Base-by-base conservation (phyloP, 306 rosid genomes). In the Herpetospermum pedunculosum region DNA sequence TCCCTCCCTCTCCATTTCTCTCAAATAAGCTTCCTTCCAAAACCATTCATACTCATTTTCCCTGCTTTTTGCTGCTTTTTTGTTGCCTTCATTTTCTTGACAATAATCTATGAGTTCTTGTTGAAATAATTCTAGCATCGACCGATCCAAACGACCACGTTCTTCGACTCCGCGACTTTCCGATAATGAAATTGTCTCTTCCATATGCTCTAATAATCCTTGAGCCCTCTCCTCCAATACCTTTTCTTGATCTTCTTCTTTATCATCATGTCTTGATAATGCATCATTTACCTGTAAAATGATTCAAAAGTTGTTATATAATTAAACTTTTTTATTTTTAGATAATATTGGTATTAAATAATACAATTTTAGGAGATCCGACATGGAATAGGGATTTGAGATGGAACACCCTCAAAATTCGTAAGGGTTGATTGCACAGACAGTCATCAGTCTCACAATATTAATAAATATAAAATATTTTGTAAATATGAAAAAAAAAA, bases 1-100 rank as follows among this genome's bases (percentile, higher is more conserved):
- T 48, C 67, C 76, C 32, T 78, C 78, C 49, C 40, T 81, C 43
- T 89, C 82, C 91, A 91, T 85, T 4, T 87, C 89, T 34, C 84
- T 84, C 57, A 89, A 57, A 76, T 29, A 83, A 52, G 50, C 82
- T 64, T 85, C 89, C 55, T 77, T 88, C 77, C 74, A 65, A 65
- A 21, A 0, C 72, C 30, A 13, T 37, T 40, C 30, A 34, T 4
- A 21, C 21, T 2, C 52, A 19, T 40, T 2, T 12, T 23, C 34
- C 0, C 30, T 4, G 9, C 30, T 21, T 21, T n/a, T n/a, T n/a
- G n/a, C n/a, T 10, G 1, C 15, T 18, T 1, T 62, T 19, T 5
- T 0, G n/a, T 19, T 1, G 0, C 8, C 15, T 15, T 63, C n/a
- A 26, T 57, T 57, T 35, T 35, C 7, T 16, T 7, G 23, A 32